phyloP scores from a whole-genome alignment of 2,329 filamentous ascomycete species.

The Fusarium chlamydosporum region DNA sequence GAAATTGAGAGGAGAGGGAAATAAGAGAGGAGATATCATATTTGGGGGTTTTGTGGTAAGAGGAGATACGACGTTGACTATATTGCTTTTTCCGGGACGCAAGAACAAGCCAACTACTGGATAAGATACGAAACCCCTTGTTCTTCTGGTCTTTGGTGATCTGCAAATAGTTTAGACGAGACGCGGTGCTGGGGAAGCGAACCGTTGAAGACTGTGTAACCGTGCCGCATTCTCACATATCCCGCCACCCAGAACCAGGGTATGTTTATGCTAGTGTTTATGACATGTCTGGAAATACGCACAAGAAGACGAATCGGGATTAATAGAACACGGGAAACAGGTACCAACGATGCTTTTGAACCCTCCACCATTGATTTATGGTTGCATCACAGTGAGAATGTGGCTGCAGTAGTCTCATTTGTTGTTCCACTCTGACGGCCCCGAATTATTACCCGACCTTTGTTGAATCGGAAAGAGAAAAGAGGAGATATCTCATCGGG shows the following conservation, averaged over 20 bases:
- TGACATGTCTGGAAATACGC: conserved; percentile 12
- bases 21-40: conserved; percentile 12
- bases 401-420: background rate
- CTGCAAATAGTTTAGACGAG: background rate
- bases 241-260: background rate
- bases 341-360: conserved; percentile 1
- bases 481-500: conserved; percentile 15
- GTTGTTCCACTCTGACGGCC: background rate
- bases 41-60: background rate
- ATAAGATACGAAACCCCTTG: background rate
- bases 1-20: background rate
- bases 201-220: background rate
- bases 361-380: no score
- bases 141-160: conserved; percentile 1
- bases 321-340: background rate
- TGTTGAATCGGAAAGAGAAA: conserved; percentile 6
- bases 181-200: background rate
- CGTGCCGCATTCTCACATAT: conserved; percentile 3
- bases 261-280: conserved; percentile 5
- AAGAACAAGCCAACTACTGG: background rate
- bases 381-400: background rate
- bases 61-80: conserved; percentile 1
- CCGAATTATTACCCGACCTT: background rate
- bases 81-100: conserved; percentile 24
- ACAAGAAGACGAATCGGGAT: background rate